Evolutionary conservation across 2,329 filamentous ascomycete species (phyloP).

Genomic region (Colletotrichum melonis): DNA sequence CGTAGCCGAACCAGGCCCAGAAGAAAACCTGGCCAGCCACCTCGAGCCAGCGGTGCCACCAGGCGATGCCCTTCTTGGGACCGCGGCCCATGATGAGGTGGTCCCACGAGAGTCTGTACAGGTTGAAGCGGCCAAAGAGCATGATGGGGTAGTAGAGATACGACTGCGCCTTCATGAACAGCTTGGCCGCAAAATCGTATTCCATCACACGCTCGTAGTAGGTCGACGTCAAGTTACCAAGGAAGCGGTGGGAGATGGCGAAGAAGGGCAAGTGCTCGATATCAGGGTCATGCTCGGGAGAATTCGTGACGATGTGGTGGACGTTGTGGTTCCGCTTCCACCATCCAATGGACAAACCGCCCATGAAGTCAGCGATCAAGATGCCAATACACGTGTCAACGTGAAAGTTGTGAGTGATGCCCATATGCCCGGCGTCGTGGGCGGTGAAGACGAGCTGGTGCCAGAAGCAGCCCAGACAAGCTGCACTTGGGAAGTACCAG

Average conservation of each 20-base stretch:
- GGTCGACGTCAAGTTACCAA: constrained; percentile 78
- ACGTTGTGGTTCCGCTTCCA: constrained; percentile 98
- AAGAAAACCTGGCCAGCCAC: constrained; percentile 81
- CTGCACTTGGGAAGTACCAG: constrained; percentile 77
- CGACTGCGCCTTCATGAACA: constrained; percentile 79
- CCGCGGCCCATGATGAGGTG: constrained; percentile 78
- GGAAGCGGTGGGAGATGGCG: constrained; percentile 84
- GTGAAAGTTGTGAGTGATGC: constrained; percentile 91
- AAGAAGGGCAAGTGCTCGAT: constrained; percentile 94
- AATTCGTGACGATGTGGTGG: constrained; percentile 96
- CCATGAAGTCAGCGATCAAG: constrained; percentile 87
- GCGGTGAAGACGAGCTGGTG: constrained; percentile 94
- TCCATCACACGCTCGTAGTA: constrained; percentile 86
- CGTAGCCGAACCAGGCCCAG: constrained; percentile 89
- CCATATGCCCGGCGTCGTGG: constrained; percentile 97
- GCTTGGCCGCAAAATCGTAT: constrained; percentile 79
- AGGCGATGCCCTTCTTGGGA: constrained; percentile 79
- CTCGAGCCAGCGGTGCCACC: constrained; percentile 88
- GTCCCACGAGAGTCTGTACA: constrained; percentile 85
- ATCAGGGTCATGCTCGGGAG: constrained; percentile 94
- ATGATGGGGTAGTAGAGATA: constrained; percentile 88
- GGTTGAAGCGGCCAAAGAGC: constrained; percentile 85
- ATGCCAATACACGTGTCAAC: constrained; percentile 89
- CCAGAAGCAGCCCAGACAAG: constrained; percentile 87
- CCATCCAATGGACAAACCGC: constrained; percentile 92